Conservation (phyloP, 352 stramenopile species). For the Pythium sp. region DNA sequence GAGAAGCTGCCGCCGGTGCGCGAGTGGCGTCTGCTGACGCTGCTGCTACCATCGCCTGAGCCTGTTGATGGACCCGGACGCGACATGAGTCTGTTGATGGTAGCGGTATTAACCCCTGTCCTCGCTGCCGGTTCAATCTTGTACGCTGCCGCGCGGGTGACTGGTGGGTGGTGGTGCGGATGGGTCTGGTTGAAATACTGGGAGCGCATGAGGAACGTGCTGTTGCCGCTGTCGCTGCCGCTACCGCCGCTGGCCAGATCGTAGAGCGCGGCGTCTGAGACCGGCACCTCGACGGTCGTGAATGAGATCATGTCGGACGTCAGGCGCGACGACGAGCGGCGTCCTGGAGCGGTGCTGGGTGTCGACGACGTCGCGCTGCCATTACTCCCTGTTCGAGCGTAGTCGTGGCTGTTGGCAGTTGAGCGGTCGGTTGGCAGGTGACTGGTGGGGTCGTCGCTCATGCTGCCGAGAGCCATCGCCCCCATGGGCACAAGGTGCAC, state of each 20-base stretch:
- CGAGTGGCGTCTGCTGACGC: constrained; percentile 3
- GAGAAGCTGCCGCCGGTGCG: constrained; percentile 13
- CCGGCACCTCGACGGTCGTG: constrained; percentile 31
- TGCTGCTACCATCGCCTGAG: neutral
- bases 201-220: neutral
- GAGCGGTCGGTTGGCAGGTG: constrained; percentile 5
- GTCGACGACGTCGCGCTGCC: constrained; percentile 1
- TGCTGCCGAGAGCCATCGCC: constrained; percentile 1
- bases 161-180: neutral
- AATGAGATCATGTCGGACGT: constrained; percentile 62
- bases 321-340: constrained; percentile 16
- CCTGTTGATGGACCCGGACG: constrained; percentile 2
- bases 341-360: constrained; percentile 1
- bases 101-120: neutral
- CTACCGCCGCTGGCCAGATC: constrained; percentile 9
- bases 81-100: neutral
- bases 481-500: neutral
- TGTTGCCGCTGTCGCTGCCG: neutral
- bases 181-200: constrained; percentile 1
- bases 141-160: neutral
- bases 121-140: constrained; percentile 7
- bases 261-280: constrained; percentile 8
- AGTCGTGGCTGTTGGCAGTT: neutral
- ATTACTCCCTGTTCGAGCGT: neutral
- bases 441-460: neutral